A percentile compares a stretch with the other conserved stretches of the same genome.
Evolutionary conservation across 108 stramenopile genomes (phyloP).

Genomic region (Epithemia pelagica): DNA sequence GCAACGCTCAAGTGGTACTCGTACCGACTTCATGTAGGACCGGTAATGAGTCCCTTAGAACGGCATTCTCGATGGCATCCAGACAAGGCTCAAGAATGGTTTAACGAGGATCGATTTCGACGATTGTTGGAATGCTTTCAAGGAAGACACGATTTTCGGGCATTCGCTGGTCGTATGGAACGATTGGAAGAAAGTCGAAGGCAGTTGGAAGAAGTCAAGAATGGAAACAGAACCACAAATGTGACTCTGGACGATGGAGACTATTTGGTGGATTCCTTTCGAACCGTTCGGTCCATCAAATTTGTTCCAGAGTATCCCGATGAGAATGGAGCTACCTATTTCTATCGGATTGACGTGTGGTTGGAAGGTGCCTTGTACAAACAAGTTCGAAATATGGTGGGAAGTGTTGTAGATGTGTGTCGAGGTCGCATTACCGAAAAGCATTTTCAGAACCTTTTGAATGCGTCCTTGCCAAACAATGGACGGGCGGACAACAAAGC

Average conservation of each 20-base stretch:
- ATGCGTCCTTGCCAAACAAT: neutral
- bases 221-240: neutral
- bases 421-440: constrained; percentile 34
- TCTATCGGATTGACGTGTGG: constrained; percentile 63
- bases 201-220: neutral
- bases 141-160: constrained; percentile 71
- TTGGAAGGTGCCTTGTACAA: constrained; percentile 81
- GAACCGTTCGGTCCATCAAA: constrained; percentile 54
- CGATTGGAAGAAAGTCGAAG: constrained; percentile 34
- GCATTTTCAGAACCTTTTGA: constrained; percentile 38
- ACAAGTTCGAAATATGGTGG: constrained; percentile 84
- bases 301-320: constrained; percentile 41
- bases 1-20: constrained; percentile 61
- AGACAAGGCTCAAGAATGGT: constrained; percentile 6
- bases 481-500: constrained; percentile 53
- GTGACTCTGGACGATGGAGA: neutral
- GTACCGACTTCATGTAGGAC: constrained; percentile 54
- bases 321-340: too few relatives aligned
- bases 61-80: constrained; percentile 60
- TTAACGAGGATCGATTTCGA: constrained; percentile 9
- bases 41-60: constrained; percentile 55
- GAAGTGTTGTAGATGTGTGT: constrained; percentile 68
- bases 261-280: constrained; percentile 32
- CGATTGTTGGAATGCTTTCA: constrained; percentile 47
- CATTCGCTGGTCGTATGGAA: constrained; percentile 75